Evolutionary conservation across 2,329 filamentous ascomycete genomes (phyloP).

Genomic region (Didymellaceae sp.): DNA sequence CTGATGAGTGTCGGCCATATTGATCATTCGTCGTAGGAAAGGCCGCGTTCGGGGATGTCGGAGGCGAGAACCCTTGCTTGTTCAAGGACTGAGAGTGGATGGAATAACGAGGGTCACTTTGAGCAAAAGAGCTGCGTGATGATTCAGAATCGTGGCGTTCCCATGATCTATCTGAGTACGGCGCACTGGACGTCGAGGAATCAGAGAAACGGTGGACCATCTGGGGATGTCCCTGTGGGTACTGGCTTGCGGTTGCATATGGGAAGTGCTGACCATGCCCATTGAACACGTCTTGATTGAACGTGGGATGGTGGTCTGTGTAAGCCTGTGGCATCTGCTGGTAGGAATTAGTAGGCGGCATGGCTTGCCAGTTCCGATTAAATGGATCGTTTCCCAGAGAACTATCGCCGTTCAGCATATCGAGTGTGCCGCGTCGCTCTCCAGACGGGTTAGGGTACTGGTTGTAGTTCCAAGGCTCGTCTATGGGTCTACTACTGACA

Average conservation of each 20-base stretch:
- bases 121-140: conserved; percentile 29
- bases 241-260: background rate
- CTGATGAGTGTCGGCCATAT: background rate
- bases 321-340: background rate
- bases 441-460: background rate
- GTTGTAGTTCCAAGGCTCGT: conserved; percentile 5
- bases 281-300: conserved; percentile 28
- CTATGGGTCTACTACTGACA: background rate
- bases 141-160: conserved; percentile 36
- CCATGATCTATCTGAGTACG: conserved; percentile 36
- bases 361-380: background rate
- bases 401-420: conserved; percentile 23
- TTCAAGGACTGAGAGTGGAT: background rate
- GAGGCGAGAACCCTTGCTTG: conserved; percentile 1
- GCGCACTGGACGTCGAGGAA: conserved; percentile 33
- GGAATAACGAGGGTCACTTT: conserved; percentile 6
- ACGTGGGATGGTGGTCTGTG: conserved; percentile 15
- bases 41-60: conserved; percentile 1
- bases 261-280: conserved; percentile 13
- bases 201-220: conserved; percentile 32
- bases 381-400: background rate
- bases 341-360: background rate
- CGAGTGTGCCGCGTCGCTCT: conserved; percentile 28
- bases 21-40: conserved; percentile 10
- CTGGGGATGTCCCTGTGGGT: background rate